Base-by-base conservation (phyloP, 2,329 filamentous ascomycete genomes). In the Furcasterigmium furcatum region DNA sequence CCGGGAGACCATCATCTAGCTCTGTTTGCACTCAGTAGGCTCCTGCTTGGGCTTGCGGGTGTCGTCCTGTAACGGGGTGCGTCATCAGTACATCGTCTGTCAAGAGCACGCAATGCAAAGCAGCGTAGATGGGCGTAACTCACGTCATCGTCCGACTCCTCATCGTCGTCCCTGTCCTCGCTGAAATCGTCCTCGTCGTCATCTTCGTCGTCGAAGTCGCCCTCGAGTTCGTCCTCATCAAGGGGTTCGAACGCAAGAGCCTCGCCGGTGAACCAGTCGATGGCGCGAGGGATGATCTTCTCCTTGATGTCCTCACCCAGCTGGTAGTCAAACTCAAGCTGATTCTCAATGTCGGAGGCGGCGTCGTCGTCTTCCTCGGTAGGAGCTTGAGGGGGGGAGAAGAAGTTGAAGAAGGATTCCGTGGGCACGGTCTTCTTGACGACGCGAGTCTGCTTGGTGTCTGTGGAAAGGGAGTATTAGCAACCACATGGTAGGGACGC, bases 281-380 rank as follows among this genome's bases (percentile, higher is more conserved):
- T 94, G 47, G 95, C 94, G 57, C 92, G 91, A 54, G 94, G 94
- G 58, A 99, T 99, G 55, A 99, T 81, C 77, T 99, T 99, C 81
- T 99, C 94, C 77, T 99, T 99, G 74, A 99, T 96, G 65, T 99
- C 94, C 76, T 99, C 94, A 55, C 94, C 94, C 38, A 99, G 84
- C 73, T 97, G 92, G 71, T 97, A 99, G 73, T 99, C 94, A 43
- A 99, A 85, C 76, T 99, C 94, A 46, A 99, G 82, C 53, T 94
- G 91, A 72, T 96, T 91, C 76, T 99, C 94, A 43, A 99, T 95
- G 65, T 99, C 94, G 43, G 85, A 87, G 45, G 87, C 84, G 49
- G 87, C 84, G 29, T 83, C 87, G 38, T 85, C 83, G 13, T 76
- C 72, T 41, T 89, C 84, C 27, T 87, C 87, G 41, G 75, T 77